Evolutionary conservation across 345 rosid species (phyloP).

Genomic region (Excoecaria cochinchinensis): DNA sequence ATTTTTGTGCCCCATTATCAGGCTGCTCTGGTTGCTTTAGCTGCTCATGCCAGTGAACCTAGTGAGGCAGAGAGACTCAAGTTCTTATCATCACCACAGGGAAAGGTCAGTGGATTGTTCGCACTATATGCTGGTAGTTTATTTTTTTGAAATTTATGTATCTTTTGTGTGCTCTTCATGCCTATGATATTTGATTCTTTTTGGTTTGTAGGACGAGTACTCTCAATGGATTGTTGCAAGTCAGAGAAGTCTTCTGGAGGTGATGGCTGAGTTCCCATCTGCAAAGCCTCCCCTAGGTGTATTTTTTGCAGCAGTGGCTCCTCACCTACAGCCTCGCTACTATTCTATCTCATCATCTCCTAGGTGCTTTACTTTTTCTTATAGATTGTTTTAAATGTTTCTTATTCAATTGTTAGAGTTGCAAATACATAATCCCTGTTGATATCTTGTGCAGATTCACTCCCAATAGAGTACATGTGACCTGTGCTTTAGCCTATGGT

Average conservation of each 20-base stretch:
- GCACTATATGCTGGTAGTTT: not conserved
- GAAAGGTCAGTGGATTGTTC: constrained; percentile 22
- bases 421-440: not conserved
- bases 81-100: constrained; percentile 28
- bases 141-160: not conserved
- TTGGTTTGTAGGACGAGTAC: constrained; percentile 24
- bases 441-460: constrained; percentile 23
- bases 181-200: not conserved
- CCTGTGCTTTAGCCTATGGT: constrained; percentile 33
- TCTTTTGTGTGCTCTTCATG: not conserved
- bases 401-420: not conserved
- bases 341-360: constrained; percentile 38
- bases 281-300: constrained; percentile 35
- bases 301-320: constrained; percentile 35
- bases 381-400: not conserved
- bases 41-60: constrained; percentile 87
- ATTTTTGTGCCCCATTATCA: constrained; percentile 23
- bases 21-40: constrained; percentile 88
- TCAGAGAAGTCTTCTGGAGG: constrained; percentile 39
- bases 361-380: constrained; percentile 19
- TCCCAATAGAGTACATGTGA: constrained; percentile 33
- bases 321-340: constrained; percentile 35
- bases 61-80: constrained; percentile 58
- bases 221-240: constrained; percentile 34
- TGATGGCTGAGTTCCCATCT: constrained; percentile 35